Percentiles rank a stretch among this genome's conserved stretches.
Evolutionary conservation across 2,329 filamentous ascomycete genomes (phyloP).

Genomic region (Pseudopyrenochaeta lycopersici): DNA sequence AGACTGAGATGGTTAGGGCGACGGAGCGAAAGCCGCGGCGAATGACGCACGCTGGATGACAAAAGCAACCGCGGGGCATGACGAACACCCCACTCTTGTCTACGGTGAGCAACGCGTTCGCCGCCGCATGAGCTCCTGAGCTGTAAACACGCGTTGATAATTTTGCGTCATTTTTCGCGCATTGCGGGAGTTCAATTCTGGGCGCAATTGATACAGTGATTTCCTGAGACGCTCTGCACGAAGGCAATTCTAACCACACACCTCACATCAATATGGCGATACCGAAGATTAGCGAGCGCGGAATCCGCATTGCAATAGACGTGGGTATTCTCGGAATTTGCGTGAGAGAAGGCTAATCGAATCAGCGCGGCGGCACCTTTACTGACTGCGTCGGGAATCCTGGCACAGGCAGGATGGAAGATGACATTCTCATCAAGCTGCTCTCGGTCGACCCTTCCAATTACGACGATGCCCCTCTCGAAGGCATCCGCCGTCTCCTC

Average conservation of each 20-base stretch:
- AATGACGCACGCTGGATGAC: slow-evolving; percentile 9
- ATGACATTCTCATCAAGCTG: slow-evolving; percentile 86
- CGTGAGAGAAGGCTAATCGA: slow-evolving; percentile 10
- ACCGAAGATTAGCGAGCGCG: slow-evolving; percentile 53
- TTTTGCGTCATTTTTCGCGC: background rate
- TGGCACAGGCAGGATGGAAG: slow-evolving; percentile 70
- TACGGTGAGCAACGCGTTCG: background rate
- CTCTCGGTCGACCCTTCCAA: slow-evolving; percentile 90
- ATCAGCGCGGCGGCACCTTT: slow-evolving; percentile 82
- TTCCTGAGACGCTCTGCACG: background rate
- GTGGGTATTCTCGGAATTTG: slow-evolving; percentile 25
- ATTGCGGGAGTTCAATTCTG: background rate
- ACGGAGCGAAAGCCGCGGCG: background rate
- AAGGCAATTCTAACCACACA: background rate
- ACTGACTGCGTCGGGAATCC: slow-evolving; percentile 91
- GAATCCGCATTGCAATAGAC: slow-evolving; percentile 78
- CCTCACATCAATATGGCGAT: slow-evolving; percentile 31
- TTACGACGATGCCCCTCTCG: slow-evolving; percentile 88
- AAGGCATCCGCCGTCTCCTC: slow-evolving; percentile 88
- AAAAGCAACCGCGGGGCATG: slow-evolving; percentile 17
- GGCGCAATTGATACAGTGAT: background rate
- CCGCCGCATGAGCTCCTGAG: background rate
- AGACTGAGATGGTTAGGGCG: background rate
- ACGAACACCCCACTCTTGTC: slow-evolving; percentile 11
- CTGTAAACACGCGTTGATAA: background rate